Percentiles rank a stretch among this genome's conserved stretches.
These are phyloP conservation scores for Herpotrichia juniperi DNA, from an alignment of 2,329 filamentous ascomycete species.

Conservation along the genomic window DNA sequence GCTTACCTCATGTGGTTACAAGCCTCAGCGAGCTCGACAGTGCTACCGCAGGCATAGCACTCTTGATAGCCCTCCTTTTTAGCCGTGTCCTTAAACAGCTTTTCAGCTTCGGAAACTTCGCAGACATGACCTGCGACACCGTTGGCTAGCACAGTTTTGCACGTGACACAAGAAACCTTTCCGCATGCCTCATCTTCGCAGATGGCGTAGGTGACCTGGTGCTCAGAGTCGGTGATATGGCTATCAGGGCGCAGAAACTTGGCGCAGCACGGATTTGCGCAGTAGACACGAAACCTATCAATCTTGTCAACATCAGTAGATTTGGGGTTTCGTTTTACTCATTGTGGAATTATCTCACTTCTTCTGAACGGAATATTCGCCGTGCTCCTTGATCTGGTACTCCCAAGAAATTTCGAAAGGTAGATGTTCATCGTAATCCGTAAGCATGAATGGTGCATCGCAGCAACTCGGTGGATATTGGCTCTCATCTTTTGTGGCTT, in stretches of 20 bases:
- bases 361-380: slow-evolving; percentile 33
- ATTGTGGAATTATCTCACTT: slow-evolving; percentile 24
- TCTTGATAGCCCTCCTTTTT: slow-evolving; percentile 34
- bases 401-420: slow-evolving; percentile 24
- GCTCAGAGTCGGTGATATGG: slow-evolving; percentile 22
- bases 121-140: slow-evolving; percentile 24
- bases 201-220: slow-evolving; percentile 27
- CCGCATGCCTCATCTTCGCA: slow-evolving; percentile 28
- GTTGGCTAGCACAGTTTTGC: slow-evolving; percentile 23
- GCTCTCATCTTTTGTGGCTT: slow-evolving; percentile 33
- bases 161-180: slow-evolving; percentile 29
- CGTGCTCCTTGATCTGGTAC: slow-evolving; percentile 30
- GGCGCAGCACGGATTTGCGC: slow-evolving; percentile 24
- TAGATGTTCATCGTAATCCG: slow-evolving; percentile 28
- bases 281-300: slow-evolving; percentile 39
- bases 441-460: slow-evolving; percentile 21
- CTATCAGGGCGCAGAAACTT: slow-evolving; percentile 28
- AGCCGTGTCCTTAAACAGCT: slow-evolving; percentile 29
- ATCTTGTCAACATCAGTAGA: not conserved
- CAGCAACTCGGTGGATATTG: slow-evolving; percentile 39
- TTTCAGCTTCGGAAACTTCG: slow-evolving; percentile 24
- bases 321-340: not conserved
- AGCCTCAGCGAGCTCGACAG: slow-evolving; percentile 37
- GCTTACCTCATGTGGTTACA: slow-evolving; percentile 41
- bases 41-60: slow-evolving; percentile 31